Base-by-base conservation (phyloP, 768 basidiomycete genomes). In the Pulveroboletus sp. region DNA sequence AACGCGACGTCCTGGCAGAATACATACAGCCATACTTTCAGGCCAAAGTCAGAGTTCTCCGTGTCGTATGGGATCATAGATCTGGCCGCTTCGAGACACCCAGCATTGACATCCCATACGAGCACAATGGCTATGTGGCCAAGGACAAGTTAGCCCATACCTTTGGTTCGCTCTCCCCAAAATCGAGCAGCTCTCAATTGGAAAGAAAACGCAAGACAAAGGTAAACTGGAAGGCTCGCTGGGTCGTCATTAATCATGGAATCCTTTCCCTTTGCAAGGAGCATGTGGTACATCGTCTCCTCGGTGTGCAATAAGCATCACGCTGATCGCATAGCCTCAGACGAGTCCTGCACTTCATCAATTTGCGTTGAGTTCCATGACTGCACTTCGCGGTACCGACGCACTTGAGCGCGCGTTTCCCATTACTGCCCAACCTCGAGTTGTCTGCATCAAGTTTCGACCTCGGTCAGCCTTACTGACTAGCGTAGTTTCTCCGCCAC, bases 1-100 rank as follows among this genome's bases (percentile, higher is more conserved):
- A 73, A 2, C 68, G 78, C 17, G 61, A 67, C 20, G 42, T 62
- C 33, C 54, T 71, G 16, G 56, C 62, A 38, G 68, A 72, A 6
- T 85, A 85, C 53, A 64, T 75, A 23, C 69, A 76, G 27, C 84
- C 82, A 0, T 85, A 80, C 66, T 83, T 81, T 59, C 78, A 82
- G 40, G 75, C 77, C 12, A 73, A 68, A 54, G 78, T 80, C 11
- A 72, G 72, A 24, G 73, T 76, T 1, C 64, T 85, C n/a, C 72
- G 79, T 8, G 69, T 77, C 14, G 65, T 76, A 4, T 71, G 68
- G 57, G 62, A 58, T 11, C 47, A 60, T 33, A 66, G 45, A n/a
- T 50, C 55, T 4, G 52, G 63, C 1, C 61, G 65, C 8, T 63
- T 69, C 35, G 67, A 67, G 48, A 25, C 54, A 25, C 59, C 65